Evolutionary conservation across 2,329 filamentous ascomycete genomes (phyloP).

Genomic region (Aspergillus brunneoviolaceus): DNA sequence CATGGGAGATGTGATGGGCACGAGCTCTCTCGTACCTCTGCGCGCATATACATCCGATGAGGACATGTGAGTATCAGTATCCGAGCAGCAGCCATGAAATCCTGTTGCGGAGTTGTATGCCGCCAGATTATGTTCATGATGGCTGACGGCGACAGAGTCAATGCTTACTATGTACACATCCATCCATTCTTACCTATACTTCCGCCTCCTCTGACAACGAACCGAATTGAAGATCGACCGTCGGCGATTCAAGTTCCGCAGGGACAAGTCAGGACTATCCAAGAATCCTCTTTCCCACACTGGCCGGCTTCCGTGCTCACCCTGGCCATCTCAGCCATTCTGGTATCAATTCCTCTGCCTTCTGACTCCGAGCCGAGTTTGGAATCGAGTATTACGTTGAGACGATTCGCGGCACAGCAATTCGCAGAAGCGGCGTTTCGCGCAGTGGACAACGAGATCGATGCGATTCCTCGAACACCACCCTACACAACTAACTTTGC

Average conservation of each 20-base stretch:
- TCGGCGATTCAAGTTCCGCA: conserved; percentile 14
- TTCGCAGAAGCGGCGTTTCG: conserved; percentile 9
- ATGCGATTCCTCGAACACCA: not conserved
- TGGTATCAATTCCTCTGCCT: conserved; percentile 21
- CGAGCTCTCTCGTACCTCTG: too few relatives aligned
- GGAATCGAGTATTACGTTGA: conserved; percentile 7
- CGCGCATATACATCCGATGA: too few relatives aligned
- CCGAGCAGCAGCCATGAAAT: too few relatives aligned
- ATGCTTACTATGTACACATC: conserved; percentile 29
- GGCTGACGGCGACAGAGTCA: conserved; percentile 13
- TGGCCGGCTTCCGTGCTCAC: conserved; percentile 23
- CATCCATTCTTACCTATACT: conserved; percentile 27
- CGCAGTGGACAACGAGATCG: not conserved
- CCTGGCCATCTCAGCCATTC: conserved; percentile 23
- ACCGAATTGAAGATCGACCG: not conserved
- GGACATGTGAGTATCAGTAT: too few relatives aligned
- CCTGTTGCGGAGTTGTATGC: too few relatives aligned
- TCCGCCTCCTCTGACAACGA: conserved; percentile 5
- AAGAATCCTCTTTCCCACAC: conserved; percentile 9
- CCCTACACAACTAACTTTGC: conserved; percentile 17
- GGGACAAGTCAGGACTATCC: not conserved
- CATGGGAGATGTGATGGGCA: too few relatives aligned
- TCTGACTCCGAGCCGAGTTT: conserved; percentile 3
- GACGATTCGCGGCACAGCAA: conserved; percentile 22
- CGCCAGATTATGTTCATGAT: too few relatives aligned